Base-by-base conservation (phyloP, 108 stramenopile species). In the Nitzschia sp. region DNA sequence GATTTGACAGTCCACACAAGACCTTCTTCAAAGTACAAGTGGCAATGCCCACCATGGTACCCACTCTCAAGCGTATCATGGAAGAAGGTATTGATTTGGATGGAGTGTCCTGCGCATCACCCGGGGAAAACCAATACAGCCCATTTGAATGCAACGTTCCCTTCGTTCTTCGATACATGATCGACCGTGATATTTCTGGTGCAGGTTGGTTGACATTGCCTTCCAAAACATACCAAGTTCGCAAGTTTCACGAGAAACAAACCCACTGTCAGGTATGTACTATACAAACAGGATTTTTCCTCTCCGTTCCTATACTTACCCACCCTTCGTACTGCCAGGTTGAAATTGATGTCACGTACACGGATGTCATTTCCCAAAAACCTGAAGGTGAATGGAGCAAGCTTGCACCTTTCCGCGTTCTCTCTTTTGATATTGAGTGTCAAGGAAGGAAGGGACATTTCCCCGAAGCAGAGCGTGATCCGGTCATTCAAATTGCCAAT, bases 401-500 rank as follows among this genome's bases (percentile, higher is more conserved):
- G 77, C 79, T 99, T 24, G 98, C 99, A 8, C 98, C 98, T 2
- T 75, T 99, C 41, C 97, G 99, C 25, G 85, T 97, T 54, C 83
- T 99, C 20, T 91, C 91, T 11, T 85, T 96, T 17, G 99, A 99
- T 81, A 99, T 99, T 75, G 99, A 99, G 70, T 99, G 99, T 73
- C 87, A 92, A 71, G 98, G 98, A 24, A 82, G 99, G 20, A 97
- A 97, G 78, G 99, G 96, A 26, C 73, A 93, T 82, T 98, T 98
- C 57, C 96, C 96, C 17, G 96, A 99, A 71, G 95, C 99, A 6
- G 94, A 98, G 53, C 80, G 94, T 43, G 99, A 99, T 83, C 98
- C 99, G 24, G 99, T 99, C 46, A 99, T 99, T 80, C 99, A 99
- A 76, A 98, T 99, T 79, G 97, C 99, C n/a, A 96, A 95, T 74